Evolutionary conservation across 495 filamentous ascomycete genomes (phyloP), one percentile per base, ranked within the genome.

Genomic region (Tuber microsphaerosporum): DNA sequence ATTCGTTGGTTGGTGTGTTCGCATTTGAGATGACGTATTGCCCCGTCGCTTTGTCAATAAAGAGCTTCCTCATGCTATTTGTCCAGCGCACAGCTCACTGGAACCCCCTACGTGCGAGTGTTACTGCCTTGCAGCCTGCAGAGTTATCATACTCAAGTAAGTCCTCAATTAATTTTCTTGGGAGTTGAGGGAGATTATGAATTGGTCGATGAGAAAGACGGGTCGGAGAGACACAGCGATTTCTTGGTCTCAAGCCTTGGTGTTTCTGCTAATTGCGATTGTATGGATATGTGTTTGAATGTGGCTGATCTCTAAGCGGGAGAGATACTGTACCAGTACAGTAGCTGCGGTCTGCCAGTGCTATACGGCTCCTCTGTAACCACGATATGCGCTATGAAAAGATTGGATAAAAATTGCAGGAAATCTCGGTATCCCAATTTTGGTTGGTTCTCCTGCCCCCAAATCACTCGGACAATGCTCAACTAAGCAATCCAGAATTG

Each of bases 191-290:
- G 56, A 5, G 56, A 26, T 61, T 61, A 31, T 14, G 56, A 16
- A 61, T 61, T 12, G 26, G 26, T 65, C 7, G 12, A 65, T 65
- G 56, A 68, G 65, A 76, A 46, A 72, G 72, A 39, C 77, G 72
- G 77, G 76, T 79, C 77, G 76, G 77, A 79, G 77, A 79, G 77
- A 79, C 76, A 79, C 70, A 78, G 56, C 26, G 34, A 19, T 65
- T 34, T 65, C 56, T 65, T 31, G 26, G 26, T 65, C 17, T 65
- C 56, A 19, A 34, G 6, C 56, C 56, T 34, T 65, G 26, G 26
- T 65, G 56, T 65, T 19, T 65, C 26, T 17, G 31, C 26, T 19
- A 6, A 14, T 6, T 31, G 26, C 56, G 14, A 17, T 34, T 34
- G 26, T 65, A 34, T 65, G 56, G 56, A 34, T 12, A 65, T 65